phyloP scores from a whole-genome alignment of 1,284 basidiomycete species.

The Leccinum subrobustum region DNA sequence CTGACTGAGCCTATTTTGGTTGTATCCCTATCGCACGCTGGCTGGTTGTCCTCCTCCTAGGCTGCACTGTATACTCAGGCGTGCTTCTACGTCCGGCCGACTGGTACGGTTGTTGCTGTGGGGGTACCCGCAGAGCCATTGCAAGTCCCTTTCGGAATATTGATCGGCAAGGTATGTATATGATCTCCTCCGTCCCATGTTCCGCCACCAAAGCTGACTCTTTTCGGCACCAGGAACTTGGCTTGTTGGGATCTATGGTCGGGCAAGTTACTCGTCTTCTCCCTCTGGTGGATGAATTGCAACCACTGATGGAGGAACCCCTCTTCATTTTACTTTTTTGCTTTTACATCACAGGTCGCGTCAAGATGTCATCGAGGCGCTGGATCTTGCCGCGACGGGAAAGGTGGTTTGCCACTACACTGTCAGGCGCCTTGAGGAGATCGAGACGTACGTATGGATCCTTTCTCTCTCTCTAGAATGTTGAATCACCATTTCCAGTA shows the following conservation, averaged over 20 bases:
- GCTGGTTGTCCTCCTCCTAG: constrained; percentile 25
- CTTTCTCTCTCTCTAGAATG: not conserved
- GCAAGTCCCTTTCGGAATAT: constrained; percentile 52
- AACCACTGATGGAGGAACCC: not conserved
- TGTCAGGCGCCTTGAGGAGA: constrained; percentile 45
- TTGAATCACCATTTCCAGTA: constrained; percentile 19
- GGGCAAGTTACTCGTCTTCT: constrained; percentile 39
- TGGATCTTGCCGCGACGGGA: constrained; percentile 61
- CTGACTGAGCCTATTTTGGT: not conserved
- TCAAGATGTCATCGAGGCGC: constrained; percentile 64
- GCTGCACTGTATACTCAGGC: constrained; percentile 63
- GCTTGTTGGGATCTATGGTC: constrained; percentile 58
- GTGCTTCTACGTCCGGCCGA: constrained; percentile 54
- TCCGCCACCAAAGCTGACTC: not conserved
- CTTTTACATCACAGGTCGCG: constrained; percentile 40
- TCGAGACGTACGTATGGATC: constrained; percentile 42
- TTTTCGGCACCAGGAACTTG: constrained; percentile 39
- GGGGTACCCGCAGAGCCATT: constrained; percentile 46
- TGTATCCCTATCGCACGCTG: not conserved
- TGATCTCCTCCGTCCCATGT: not conserved
- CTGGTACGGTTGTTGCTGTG: constrained; percentile 61
- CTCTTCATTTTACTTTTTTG: not conserved
- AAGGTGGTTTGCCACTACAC: constrained; percentile 58
- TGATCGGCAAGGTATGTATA: constrained; percentile 49
- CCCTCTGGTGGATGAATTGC: not conserved